Percentiles rank a stretch among this genome's conserved stretches.
Evolutionary conservation across 106 monocot genomes (phyloP).

Genomic region (Acorus gramineus): DNA sequence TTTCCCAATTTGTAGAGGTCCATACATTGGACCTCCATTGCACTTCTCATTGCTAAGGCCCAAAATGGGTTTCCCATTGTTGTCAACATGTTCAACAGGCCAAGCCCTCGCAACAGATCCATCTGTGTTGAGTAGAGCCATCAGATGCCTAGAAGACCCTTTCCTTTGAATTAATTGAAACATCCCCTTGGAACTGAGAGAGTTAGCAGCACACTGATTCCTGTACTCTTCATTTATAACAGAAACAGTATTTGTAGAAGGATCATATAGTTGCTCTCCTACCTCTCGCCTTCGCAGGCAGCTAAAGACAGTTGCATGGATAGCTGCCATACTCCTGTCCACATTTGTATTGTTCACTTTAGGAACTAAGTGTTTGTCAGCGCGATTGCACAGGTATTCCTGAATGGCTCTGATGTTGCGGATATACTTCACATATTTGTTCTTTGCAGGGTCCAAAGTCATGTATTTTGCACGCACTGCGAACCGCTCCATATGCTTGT

Average conservation of each 20-base stretch:
- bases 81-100: slow-evolving; percentile 37
- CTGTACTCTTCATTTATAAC: slow-evolving; percentile 68
- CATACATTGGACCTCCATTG: slow-evolving; percentile 53
- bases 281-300: slow-evolving; percentile 59
- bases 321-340: slow-evolving; percentile 78
- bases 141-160: slow-evolving; percentile 68
- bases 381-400: slow-evolving; percentile 77
- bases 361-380: slow-evolving; percentile 89
- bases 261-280: slow-evolving; percentile 60
- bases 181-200: slow-evolving; percentile 83
- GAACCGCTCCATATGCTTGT: slow-evolving; percentile 86
- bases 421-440: slow-evolving; percentile 90
- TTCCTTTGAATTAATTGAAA: slow-evolving; percentile 75
- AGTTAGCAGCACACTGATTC: slow-evolving; percentile 67
- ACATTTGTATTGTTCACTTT: slow-evolving; percentile 97
- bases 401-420: slow-evolving; percentile 85
- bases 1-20: slow-evolving; percentile 42
- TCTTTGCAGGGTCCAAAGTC: slow-evolving; percentile 85
- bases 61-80: slow-evolving; percentile 6
- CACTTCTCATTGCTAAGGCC: slow-evolving; percentile 19
- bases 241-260: slow-evolving; percentile 60
- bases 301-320: slow-evolving; percentile 86
- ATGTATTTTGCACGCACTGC: slow-evolving; percentile 98
- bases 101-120: slow-evolving; percentile 79
- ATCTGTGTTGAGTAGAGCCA: slow-evolving; percentile 84